phyloP scores from a whole-genome alignment of 805 yeast genomes.

The Saturnispora halmiae region DNA sequence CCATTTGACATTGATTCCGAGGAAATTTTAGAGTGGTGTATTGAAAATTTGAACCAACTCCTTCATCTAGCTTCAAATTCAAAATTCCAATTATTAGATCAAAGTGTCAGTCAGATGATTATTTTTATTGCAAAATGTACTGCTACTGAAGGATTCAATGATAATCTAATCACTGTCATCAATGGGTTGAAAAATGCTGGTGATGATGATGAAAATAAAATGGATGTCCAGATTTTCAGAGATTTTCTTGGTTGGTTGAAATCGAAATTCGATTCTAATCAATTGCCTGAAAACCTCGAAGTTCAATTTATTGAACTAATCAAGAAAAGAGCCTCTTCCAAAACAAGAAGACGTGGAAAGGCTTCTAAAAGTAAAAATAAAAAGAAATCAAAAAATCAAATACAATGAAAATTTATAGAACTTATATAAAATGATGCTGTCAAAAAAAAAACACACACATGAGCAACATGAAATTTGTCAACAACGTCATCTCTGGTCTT shows the following conservation, averaged over 20 bases:
- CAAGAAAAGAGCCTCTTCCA: conserved; percentile 1
- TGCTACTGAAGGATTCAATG: not conserved
- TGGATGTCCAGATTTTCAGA: conserved; percentile 9
- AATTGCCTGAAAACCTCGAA: not conserved
- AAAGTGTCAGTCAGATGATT: conserved; percentile 8
- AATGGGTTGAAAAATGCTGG: conserved; percentile 6
- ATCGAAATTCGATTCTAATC: conserved; percentile 1
- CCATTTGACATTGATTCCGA: conserved; percentile 2
- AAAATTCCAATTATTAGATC: conserved; percentile 5
- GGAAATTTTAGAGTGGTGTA: conserved; percentile 6
- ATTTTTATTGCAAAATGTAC: conserved; percentile 5
- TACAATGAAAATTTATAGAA: not conserved
- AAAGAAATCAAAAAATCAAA: conserved; percentile 1
- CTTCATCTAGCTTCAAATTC: conserved; percentile 3
- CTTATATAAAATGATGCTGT: too few species aligned
- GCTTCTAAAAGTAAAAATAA: conserved; percentile 1
- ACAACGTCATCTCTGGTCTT: not conserved
- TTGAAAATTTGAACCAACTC: conserved; percentile 5
- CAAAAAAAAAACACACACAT: too few species aligned
- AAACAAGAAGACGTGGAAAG: conserved; percentile 5
- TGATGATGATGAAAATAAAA: conserved; percentile 5
- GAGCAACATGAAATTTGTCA: not conserved
- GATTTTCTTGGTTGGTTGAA: conserved; percentile 9
- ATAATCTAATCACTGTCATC: not conserved
- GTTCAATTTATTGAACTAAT: conserved; percentile 1